Conservation (phyloP, 371 early-diverging fungal genomes). For the Rhizopus arrhizus region DNA sequence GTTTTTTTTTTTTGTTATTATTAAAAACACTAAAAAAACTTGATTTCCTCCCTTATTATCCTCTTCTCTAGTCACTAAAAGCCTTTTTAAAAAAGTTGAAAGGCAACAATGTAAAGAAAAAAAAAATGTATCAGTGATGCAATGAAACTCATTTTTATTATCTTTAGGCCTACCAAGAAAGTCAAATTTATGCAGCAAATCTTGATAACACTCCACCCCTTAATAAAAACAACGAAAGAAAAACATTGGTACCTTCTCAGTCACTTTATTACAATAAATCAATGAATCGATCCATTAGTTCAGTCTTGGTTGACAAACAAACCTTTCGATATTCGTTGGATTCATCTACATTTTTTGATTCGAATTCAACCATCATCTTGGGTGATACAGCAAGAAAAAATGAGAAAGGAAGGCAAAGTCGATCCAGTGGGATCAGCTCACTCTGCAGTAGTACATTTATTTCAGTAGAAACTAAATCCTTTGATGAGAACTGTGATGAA, state of each 20-base stretch:
- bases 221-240: neutral
- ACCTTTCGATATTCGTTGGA: slow-evolving; percentile 3
- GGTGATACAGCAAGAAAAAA: neutral
- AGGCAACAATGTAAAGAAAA: no score
- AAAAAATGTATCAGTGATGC: no score
- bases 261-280: neutral
- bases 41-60: no score
- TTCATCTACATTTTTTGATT: neutral
- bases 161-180: neutral
- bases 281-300: neutral
- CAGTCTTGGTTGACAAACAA: neutral
- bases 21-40: no score
- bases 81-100: no score
- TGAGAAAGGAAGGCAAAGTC: neutral
- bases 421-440: neutral
- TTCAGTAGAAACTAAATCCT: neutral
- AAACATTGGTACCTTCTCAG: neutral
- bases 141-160: no score
- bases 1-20: no score
- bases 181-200: neutral
- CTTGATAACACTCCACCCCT: neutral
- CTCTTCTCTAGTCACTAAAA: no score
- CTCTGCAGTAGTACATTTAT: neutral
- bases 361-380: neutral
- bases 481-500: neutral